phyloP scores from a whole-genome alignment of 495 filamentous ascomycete genomes.

The Chaetomium cochliodes region DNA sequence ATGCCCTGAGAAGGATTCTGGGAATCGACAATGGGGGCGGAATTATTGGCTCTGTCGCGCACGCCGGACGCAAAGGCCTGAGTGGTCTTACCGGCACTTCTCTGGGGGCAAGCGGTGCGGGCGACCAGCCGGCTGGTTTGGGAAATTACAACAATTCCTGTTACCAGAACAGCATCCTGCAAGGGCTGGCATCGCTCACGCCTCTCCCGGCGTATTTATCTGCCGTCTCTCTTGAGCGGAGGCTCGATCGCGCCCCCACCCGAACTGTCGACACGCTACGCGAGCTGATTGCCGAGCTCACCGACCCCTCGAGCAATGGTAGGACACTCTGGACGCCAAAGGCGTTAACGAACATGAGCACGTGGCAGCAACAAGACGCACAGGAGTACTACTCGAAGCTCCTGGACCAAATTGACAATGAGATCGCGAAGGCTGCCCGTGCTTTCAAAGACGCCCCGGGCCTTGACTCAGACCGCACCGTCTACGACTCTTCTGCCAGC shows the following conservation, averaged over 20 bases:
- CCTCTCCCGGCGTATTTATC: constrained; percentile 57
- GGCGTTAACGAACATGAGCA: constrained; percentile 81
- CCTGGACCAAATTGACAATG: constrained; percentile 80
- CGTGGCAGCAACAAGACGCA: constrained; percentile 95
- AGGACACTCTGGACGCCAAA: constrained; percentile 72
- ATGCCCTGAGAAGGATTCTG: constrained; percentile 64
- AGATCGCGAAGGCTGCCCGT: constrained; percentile 53
- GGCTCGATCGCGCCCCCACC: constrained; percentile 13
- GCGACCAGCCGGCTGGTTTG: constrained; percentile 66
- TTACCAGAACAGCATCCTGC: constrained; percentile 95
- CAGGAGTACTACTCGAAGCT: constrained; percentile 96
- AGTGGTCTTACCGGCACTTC: constrained; percentile 51
- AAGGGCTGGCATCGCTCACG: constrained; percentile 75
- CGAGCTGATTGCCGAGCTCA: constrained; percentile 64
- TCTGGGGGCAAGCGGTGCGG: constrained; percentile 33
- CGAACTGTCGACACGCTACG: constrained; percentile 53
- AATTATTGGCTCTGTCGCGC: constrained; percentile 39
- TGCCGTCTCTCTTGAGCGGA: constrained; percentile 37
- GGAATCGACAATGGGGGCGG: constrained; percentile 57
- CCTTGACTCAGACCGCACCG: constrained; percentile 32
- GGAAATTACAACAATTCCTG: constrained; percentile 94
- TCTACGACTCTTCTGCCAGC: constrained; percentile 41
- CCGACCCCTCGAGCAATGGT: constrained; percentile 64
- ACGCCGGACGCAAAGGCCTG: constrained; percentile 46
- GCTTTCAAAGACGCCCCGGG: constrained; percentile 41